These are phyloP conservation scores for Pseudonitzschia delicatissima DNA, from an alignment of 108 stramenopile species.

Conservation along the genomic window DNA sequence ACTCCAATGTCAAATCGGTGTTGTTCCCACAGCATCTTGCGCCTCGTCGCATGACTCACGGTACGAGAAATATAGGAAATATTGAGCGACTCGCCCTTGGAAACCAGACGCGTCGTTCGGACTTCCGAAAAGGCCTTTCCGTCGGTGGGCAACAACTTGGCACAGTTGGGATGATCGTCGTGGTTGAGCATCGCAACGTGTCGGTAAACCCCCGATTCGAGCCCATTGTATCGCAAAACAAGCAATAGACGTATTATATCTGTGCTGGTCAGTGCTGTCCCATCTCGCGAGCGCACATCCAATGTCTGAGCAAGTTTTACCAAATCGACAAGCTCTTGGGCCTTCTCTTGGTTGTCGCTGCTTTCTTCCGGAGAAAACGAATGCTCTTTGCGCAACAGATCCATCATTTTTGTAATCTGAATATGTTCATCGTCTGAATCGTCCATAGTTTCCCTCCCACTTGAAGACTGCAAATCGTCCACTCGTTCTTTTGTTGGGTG, in stretches of 20 bases:
- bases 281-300: conserved; percentile 42
- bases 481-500: conserved; percentile 70
- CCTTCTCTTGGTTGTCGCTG: conserved; percentile 9
- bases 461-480: conserved; percentile 21
- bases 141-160: conserved; percentile 59
- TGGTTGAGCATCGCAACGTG: conserved; percentile 86
- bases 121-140: conserved; percentile 64
- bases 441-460: conserved; percentile 21
- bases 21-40: conserved; percentile 72
- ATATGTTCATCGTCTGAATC: conserved; percentile 25
- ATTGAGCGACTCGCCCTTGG: conserved; percentile 64
- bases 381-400: conserved; percentile 15
- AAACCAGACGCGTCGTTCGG: conserved; percentile 61
- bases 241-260: conserved; percentile 67
- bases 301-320: conserved; percentile 34
- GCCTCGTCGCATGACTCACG: conserved; percentile 62
- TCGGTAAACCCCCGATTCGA: conserved; percentile 73
- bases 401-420: conserved; percentile 61
- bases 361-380: conserved; percentile 2
- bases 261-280: conserved; percentile 19
- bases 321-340: conserved; percentile 14
- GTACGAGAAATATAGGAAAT: conserved; percentile 71
- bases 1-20: conserved; percentile 83
- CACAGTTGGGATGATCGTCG: conserved; percentile 68
- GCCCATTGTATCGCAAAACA: conserved; percentile 76